These are phyloP conservation scores for Plasmodium blacklocki DNA, from an alignment of 169 alveolate genomes.

Conservation along the genomic window DNA sequence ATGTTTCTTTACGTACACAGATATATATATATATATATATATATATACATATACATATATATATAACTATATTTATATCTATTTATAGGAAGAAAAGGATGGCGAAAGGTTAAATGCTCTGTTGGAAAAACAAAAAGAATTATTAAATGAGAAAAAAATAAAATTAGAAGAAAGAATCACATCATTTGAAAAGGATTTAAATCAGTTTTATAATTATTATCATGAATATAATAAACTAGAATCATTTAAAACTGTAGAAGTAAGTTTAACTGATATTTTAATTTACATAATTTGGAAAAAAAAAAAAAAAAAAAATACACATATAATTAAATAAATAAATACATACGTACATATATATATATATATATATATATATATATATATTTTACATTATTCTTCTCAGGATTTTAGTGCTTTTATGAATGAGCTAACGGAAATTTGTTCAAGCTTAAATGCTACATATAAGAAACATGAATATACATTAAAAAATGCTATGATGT, in stretches of 20 bases:
- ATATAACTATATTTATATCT: background rate
- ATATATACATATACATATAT: background rate
- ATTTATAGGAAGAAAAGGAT: constrained; percentile 46
- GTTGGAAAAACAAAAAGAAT: constrained; percentile 43
- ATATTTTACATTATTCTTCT: background rate
- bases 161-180: constrained; percentile 49
- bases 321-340: background rate
- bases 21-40: constrained; percentile 1
- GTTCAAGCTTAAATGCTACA: constrained; percentile 11
- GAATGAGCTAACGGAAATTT: constrained; percentile 29
- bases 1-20: background rate
- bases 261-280: constrained; percentile 4
- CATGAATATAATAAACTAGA: constrained; percentile 68
- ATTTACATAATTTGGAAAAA: background rate
- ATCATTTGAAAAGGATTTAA: constrained; percentile 32
- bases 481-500: constrained; percentile 32
- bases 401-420: constrained; percentile 35
- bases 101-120: constrained; percentile 37
- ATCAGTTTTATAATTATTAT: constrained; percentile 42
- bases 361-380: constrained; percentile 7
- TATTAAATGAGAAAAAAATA: constrained; percentile 20
- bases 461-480: constrained; percentile 35
- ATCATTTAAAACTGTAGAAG: constrained; percentile 55
- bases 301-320: background rate
- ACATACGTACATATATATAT: background rate